phyloP scores from a whole-genome alignment of 78 protist genomes.

The Dictyostelium brefeldianum region DNA sequence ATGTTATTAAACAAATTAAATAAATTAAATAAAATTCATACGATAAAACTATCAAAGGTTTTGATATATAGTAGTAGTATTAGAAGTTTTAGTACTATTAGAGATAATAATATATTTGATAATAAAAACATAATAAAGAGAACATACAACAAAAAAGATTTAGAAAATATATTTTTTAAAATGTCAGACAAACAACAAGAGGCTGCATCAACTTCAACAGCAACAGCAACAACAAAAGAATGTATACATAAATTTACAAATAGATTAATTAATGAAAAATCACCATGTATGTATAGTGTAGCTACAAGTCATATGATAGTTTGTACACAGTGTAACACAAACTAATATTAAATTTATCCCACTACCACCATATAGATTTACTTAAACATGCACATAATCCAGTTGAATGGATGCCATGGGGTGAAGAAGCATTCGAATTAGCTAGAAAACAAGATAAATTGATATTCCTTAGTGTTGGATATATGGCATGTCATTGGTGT shows the following conservation, averaged over 20 bases:
- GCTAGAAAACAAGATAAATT: conserved; percentile 76
- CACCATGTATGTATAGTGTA: conserved; percentile 66
- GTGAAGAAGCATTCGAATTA: conserved; percentile 82
- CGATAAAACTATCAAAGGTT: too few relatives aligned
- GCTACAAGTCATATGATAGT: too few relatives aligned
- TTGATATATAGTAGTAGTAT: too few relatives aligned
- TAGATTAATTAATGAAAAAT: conserved; percentile 57
- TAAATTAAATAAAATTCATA: too few relatives aligned
- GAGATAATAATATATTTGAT: too few relatives aligned
- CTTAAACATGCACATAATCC: conserved; percentile 85
- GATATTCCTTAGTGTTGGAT: conserved; percentile 91
- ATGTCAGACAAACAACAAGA: background rate
- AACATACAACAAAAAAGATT: background rate
- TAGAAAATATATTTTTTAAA: background rate
- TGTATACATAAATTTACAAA: conserved; percentile 46
- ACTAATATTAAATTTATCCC: too few relatives aligned
- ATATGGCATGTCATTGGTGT: conserved; percentile 91
- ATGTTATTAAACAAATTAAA: too few relatives aligned
- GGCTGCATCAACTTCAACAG: background rate
- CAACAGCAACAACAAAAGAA: background rate
- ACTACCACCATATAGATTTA: conserved; percentile 48
- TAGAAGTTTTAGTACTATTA: too few relatives aligned
- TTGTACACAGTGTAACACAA: too few relatives aligned
- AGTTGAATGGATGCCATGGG: conserved; percentile 92
- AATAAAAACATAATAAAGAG: too few relatives aligned